Base-by-base conservation (phyloP, 1,284 basidiomycete species). In the Fereydounia khargensis region DNA sequence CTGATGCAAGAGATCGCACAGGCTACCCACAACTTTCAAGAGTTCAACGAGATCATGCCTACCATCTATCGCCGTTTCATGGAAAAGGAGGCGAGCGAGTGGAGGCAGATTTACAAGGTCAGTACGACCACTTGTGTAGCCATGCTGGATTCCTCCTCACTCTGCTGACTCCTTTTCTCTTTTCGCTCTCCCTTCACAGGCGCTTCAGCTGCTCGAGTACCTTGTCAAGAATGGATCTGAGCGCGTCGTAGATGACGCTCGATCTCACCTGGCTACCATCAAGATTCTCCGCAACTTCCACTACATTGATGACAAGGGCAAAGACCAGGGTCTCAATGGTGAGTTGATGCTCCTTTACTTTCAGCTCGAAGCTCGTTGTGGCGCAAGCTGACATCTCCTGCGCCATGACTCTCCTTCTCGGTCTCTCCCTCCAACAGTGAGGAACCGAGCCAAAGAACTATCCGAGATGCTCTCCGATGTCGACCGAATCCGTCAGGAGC, bases 11-110 rank as follows among this genome's bases (percentile, higher is more conserved):
- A 98, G 73, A 98, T 98, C 68, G 91, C 94, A 6, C 86, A 88
- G 81, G 89, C 88, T 65, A 94, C 91, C 6, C 88, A 91, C 78
- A 92, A 90, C 74, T 95, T 91, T 79, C 90, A 94, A 80, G 85
- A 94, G 66, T 99, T 99, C 79, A 98, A 98, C 78, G 95, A 99
- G 80, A 91, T 98, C 74, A 97, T 99, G 91, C 94, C 95, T 2
- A 87, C 86, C 71, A 96, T 97, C 68, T 98, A 96, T 78, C 82
- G 86, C 4, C 84, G 89, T 20, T 79, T 79, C 53, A 78, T 78
- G 45, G 89, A 92, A 78, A 97, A 96, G 79, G 95, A 98, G 77
- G 95, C 95, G 0, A 81, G 87, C 22, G 91, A 99, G 76, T 99
- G 94, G 94, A 82, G 94, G 31, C 92, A 98, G 79, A 98, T 99